Evolutionary conservation across 495 filamentous ascomycete genomes (phyloP), one percentile per base, ranked within the genome.

Genomic region (Lepraria neglecta): DNA sequence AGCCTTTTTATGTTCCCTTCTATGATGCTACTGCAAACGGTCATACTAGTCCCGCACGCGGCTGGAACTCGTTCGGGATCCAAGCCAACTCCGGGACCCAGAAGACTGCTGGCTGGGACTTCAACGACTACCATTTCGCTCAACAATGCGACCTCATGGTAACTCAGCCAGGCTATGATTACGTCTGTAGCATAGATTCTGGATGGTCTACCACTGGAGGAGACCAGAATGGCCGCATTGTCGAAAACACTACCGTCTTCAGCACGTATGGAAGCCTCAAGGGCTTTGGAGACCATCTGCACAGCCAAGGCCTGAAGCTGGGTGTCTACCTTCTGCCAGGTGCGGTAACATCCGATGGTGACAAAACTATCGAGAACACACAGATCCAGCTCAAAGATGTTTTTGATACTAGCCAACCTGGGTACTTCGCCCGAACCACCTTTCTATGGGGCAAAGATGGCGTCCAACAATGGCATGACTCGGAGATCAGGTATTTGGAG

Each of bases 311-410:
- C 28, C 28, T n/a, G 15, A 30, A 53, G 4, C 6, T 30, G 9
- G 50, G 50, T 2, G 15, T 53, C 14, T 53, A 53, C 50, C 50
- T 31, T 15, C 27, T 52, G 31, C 48, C 48, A 6, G 48, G 48
- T 6, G 48, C 48, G 12, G 15, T 53, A 17, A 33, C 10, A 17
- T 17, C 6, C 30, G 50, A 53, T n/a, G 28, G 30, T 35, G 27
- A 9, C 9, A 33, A 3, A 9, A 53, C 28, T 12, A 53, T 53
- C 10, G 30, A 53, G 17, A 53, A 53, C 14, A 53, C 50, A 14
- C 30, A 17, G 6, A 35, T 33, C 30, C 30, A 33, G 28, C 30
- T 19, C n/a, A 33, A 11, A n/a, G 28, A 53, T 33, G 28, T 33
- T 33, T 12, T 53, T 31, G 12, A 35, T 15, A n/a, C 21, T 35